Conservation (phyloP, 1,284 basidiomycete genomes). For the Cryptococcus jaspeensis region DNA sequence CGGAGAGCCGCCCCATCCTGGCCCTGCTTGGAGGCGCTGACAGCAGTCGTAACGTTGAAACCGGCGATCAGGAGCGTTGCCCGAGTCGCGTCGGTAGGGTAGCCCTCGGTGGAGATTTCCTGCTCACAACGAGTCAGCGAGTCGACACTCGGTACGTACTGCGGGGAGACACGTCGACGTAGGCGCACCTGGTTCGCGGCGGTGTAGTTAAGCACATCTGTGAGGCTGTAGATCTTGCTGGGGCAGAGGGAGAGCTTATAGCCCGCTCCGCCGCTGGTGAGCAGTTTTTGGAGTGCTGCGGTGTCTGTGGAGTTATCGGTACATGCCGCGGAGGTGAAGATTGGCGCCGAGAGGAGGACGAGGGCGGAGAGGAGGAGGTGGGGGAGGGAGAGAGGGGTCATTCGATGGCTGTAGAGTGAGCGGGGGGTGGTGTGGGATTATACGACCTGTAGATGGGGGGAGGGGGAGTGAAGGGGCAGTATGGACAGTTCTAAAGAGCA, state of each 20-base stretch:
- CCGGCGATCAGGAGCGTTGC: constrained; percentile 63
- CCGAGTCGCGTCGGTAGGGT: constrained; percentile 61
- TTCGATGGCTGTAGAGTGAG: too few species aligned
- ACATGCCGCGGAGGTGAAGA: constrained; percentile 22
- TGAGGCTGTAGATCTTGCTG: constrained; percentile 61
- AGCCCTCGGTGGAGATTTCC: constrained; percentile 74
- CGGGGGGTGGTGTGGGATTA: background rate
- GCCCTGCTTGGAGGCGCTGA: constrained; percentile 62
- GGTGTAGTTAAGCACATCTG: constrained; percentile 64
- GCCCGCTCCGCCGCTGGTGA: constrained; percentile 64
- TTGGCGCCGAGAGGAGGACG: background rate
- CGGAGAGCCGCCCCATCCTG: constrained; percentile 64
- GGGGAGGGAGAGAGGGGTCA: background rate
- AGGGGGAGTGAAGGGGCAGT: too few species aligned
- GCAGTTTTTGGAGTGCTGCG: constrained; percentile 64
- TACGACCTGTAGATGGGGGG: background rate
- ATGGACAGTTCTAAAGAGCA: too few species aligned
- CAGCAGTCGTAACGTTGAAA: constrained; percentile 59
- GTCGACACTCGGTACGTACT: background rate
- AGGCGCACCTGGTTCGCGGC: constrained; percentile 54
- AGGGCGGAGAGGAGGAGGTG: background rate
- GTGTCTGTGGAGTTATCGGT: constrained; percentile 60
- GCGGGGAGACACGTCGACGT: background rate
- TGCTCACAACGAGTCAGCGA: constrained; percentile 49
- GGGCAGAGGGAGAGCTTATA: constrained; percentile 68